Evolutionary conservation across 164 flowering plant genomes (phyloP).

Genomic region (Nelumbo lutea): DNA sequence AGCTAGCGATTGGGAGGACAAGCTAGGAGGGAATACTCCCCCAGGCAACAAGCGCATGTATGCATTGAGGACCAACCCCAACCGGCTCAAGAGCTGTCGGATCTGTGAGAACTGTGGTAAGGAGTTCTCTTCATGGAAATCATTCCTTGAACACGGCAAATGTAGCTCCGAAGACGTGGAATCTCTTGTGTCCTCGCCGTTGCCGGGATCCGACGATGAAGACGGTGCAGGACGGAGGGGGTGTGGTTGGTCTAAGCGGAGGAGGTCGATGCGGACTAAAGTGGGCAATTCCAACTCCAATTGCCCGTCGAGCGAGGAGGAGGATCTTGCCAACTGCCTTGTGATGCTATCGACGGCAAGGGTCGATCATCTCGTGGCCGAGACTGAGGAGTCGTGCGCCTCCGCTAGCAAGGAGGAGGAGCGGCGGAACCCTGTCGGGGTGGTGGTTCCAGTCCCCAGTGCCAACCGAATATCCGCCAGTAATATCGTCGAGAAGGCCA

Average conservation of each 20-base stretch:
- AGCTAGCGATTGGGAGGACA: slow-evolving; percentile 50
- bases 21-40: slow-evolving; percentile 25
- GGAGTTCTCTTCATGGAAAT: slow-evolving; percentile 86
- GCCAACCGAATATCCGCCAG: slow-evolving; percentile 7
- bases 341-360: slow-evolving; percentile 69
- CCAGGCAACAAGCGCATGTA: slow-evolving; percentile 60
- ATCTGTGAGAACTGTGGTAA: slow-evolving; percentile 83
- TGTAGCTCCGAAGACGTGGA: slow-evolving; percentile 49
- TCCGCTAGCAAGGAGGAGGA: slow-evolving; percentile 78
- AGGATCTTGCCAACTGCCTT: slow-evolving; percentile 75
- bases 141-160: slow-evolving; percentile 84
- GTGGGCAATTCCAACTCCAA: slow-evolving; percentile 28
- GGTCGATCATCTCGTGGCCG: slow-evolving; percentile 42
- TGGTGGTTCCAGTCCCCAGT: neutral
- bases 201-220: slow-evolving; percentile 50
- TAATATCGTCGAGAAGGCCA: slow-evolving; percentile 26
- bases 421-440: slow-evolving; percentile 20
- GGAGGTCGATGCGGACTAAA: slow-evolving; percentile 53
- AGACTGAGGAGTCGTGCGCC: slow-evolving; percentile 76
- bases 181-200: slow-evolving; percentile 47
- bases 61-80: slow-evolving; percentile 73
- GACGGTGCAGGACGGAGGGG: slow-evolving; percentile 20
- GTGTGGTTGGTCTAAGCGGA: slow-evolving; percentile 68
- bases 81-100: slow-evolving; percentile 57
- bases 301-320: slow-evolving; percentile 63